Conservation (phyloP, 1,284 basidiomycete species). For the Xanthoconium separans region DNA sequence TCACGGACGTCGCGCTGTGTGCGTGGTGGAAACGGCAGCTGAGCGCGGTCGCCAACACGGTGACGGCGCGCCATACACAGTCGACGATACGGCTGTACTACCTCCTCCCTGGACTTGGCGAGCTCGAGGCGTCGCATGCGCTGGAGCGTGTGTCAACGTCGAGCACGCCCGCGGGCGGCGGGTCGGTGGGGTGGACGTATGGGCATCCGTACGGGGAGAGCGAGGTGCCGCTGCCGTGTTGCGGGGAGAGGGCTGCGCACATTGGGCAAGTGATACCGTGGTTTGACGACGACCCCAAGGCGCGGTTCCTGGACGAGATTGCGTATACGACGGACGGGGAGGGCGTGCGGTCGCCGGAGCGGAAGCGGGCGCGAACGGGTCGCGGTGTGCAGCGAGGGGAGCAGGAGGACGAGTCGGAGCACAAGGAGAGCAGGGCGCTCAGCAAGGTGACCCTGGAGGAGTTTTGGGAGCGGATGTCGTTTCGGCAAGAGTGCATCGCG, state of each 20-base stretch:
- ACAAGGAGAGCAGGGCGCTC: slow-evolving; percentile 46
- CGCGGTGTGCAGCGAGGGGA: slow-evolving; percentile 22
- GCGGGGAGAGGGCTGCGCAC: slow-evolving; percentile 33
- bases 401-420: slow-evolving; percentile 25
- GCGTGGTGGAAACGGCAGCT: slow-evolving; percentile 90
- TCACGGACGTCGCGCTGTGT: slow-evolving; percentile 81
- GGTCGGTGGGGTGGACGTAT: slow-evolving; percentile 56
- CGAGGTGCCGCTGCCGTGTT: slow-evolving; percentile 45
- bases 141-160: slow-evolving; percentile 43
- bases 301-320: slow-evolving; percentile 87
- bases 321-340: slow-evolving; percentile 65
- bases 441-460: slow-evolving; percentile 64
- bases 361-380: slow-evolving; percentile 47
- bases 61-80: slow-evolving; percentile 24
- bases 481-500: slow-evolving; percentile 87
- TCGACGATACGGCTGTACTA: slow-evolving; percentile 50
- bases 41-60: slow-evolving; percentile 47
- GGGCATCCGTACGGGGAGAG: slow-evolving; percentile 72
- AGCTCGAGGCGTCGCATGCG: slow-evolving; percentile 67
- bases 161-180: not conserved
- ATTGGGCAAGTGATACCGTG: slow-evolving; percentile 80
- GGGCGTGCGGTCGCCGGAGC: slow-evolving; percentile 57
- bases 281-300: slow-evolving; percentile 93
- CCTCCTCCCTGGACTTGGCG: slow-evolving; percentile 71
- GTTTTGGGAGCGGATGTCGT: slow-evolving; percentile 95